These are phyloP conservation scores for Amesomyces nigricolor DNA, from an alignment of 2,329 filamentous ascomycete species.

Conservation along the genomic window DNA sequence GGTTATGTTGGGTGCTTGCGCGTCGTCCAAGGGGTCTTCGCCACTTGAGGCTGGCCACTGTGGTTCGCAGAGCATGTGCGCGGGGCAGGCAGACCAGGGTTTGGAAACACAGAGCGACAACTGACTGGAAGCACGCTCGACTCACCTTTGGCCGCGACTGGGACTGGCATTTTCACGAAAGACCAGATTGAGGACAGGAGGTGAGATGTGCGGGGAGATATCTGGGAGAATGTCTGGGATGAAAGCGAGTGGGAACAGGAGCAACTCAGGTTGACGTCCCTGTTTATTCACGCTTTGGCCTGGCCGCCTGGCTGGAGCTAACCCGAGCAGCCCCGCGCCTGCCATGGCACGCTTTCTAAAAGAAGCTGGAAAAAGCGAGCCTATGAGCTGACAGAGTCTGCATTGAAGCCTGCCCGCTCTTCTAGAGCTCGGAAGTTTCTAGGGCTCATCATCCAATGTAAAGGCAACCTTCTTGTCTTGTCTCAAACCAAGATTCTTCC, in stretches of 20 bases:
- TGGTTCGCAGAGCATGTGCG: slow-evolving; percentile 14
- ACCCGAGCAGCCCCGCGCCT: no score
- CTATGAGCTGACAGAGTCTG: no score
- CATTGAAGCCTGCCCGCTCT: no score
- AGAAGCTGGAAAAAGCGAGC: no score
- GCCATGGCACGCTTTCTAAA: no score
- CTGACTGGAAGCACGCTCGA: not conserved
- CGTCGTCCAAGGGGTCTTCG: slow-evolving; percentile 17
- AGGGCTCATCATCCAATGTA: no score
- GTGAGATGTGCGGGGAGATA: not conserved
- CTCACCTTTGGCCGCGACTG: slow-evolving; percentile 27
- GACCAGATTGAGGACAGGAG: not conserved
- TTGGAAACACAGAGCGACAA: slow-evolving; percentile 2
- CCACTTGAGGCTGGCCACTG: slow-evolving; percentile 17
- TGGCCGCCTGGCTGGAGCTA: no score
- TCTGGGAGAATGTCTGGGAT: not conserved
- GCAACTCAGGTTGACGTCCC: no score
- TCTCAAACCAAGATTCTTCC: no score
- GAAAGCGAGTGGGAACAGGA: not conserved
- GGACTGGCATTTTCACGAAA: slow-evolving; percentile 22
- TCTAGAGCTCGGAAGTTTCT: no score
- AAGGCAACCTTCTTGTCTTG: no score
- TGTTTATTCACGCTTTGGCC: no score
- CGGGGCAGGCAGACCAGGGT: slow-evolving; percentile 13
- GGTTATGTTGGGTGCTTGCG: slow-evolving; percentile 18